phyloP scores from a whole-genome alignment of 2,329 filamentous ascomycete genomes.

The Sclerotinia glacialis region DNA sequence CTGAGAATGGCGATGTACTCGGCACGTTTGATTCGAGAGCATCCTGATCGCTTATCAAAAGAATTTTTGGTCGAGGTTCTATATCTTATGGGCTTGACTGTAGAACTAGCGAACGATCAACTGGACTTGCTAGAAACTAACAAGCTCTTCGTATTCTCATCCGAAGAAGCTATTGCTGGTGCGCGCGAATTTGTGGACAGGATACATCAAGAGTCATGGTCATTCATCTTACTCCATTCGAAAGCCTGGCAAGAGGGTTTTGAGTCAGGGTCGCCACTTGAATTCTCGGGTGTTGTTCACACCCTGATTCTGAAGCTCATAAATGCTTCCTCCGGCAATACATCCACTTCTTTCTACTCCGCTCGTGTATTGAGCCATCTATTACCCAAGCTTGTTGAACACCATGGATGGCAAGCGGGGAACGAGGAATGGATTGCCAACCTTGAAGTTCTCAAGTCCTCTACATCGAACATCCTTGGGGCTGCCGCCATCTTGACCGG shows the following conservation, averaged over 20 bases:
- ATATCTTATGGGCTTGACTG: slow-evolving; percentile 50
- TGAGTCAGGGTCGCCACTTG: neutral
- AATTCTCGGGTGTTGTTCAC: slow-evolving; percentile 43
- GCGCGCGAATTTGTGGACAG: slow-evolving; percentile 8
- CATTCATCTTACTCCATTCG: slow-evolving; percentile 40
- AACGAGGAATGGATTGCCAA: slow-evolving; percentile 50
- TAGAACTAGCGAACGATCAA: slow-evolving; percentile 54
- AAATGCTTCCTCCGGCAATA: slow-evolving; percentile 44
- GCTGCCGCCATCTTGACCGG: slow-evolving; percentile 52
- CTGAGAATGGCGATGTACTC: slow-evolving; percentile 74
- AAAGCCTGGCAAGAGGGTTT: slow-evolving; percentile 44
- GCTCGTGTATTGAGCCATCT: slow-evolving; percentile 52
- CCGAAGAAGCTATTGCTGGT: slow-evolving; percentile 39
- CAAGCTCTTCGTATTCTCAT: slow-evolving; percentile 48
- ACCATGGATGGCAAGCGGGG: slow-evolving; percentile 46
- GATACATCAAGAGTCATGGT: slow-evolving; percentile 20
- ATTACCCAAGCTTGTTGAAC: slow-evolving; percentile 47
- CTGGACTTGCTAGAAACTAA: slow-evolving; percentile 44
- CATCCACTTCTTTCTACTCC: slow-evolving; percentile 50
- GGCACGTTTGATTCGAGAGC: slow-evolving; percentile 52
- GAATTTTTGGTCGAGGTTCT: slow-evolving; percentile 50
- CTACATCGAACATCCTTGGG: slow-evolving; percentile 47
- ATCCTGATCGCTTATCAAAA: slow-evolving; percentile 43
- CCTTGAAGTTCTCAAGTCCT: slow-evolving; percentile 48
- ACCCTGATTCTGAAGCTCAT: slow-evolving; percentile 48